These are phyloP conservation scores for Sordariomycetes sp. DNA, from an alignment of 2,329 filamentous ascomycete genomes.

Conservation along the genomic window DNA sequence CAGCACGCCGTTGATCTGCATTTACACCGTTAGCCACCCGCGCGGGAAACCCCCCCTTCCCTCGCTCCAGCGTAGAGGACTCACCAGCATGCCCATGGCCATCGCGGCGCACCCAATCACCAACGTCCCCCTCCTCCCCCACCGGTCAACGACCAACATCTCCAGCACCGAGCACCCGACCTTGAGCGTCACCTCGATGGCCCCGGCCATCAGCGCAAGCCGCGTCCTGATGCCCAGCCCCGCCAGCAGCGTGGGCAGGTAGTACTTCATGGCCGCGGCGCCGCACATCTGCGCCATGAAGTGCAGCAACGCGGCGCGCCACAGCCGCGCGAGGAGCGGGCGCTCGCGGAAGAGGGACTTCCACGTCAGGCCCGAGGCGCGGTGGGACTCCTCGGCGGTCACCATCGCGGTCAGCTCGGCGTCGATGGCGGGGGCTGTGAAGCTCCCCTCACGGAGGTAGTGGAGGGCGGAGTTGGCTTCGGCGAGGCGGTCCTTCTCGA, in stretches of 20 bases:
- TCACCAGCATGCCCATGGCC: slow-evolving; percentile 40
- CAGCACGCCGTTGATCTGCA: slow-evolving; percentile 41
- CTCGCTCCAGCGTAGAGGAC: slow-evolving; percentile 7
- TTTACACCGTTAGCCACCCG: not conserved
- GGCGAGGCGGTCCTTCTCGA: slow-evolving; percentile 34
- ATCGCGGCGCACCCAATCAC: slow-evolving; percentile 38
- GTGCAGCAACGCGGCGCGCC: slow-evolving; percentile 44
- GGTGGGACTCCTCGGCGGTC: slow-evolving; percentile 15
- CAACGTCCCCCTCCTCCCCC: slow-evolving; percentile 37
- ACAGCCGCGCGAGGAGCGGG: slow-evolving; percentile 38
- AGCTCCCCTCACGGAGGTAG: slow-evolving; percentile 36
- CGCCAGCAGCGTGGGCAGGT: slow-evolving; percentile 41
- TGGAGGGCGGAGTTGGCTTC: slow-evolving; percentile 30
- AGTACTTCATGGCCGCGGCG: slow-evolving; percentile 50
- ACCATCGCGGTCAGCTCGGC: slow-evolving; percentile 34
- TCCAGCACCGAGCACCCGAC: slow-evolving; percentile 45
- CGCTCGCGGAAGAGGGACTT: slow-evolving; percentile 32
- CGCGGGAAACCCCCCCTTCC: not conserved
- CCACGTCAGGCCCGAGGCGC: slow-evolving; percentile 23
- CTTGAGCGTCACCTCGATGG: slow-evolving; percentile 46
- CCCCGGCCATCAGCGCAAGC: slow-evolving; percentile 38
- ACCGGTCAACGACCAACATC: slow-evolving; percentile 43
- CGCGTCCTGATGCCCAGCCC: slow-evolving; percentile 36
- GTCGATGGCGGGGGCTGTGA: slow-evolving; percentile 22
- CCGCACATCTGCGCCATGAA: slow-evolving; percentile 53